Conservation (phyloP, 352 stramenopile genomes). For the Phytophthora pluvialis region DNA sequence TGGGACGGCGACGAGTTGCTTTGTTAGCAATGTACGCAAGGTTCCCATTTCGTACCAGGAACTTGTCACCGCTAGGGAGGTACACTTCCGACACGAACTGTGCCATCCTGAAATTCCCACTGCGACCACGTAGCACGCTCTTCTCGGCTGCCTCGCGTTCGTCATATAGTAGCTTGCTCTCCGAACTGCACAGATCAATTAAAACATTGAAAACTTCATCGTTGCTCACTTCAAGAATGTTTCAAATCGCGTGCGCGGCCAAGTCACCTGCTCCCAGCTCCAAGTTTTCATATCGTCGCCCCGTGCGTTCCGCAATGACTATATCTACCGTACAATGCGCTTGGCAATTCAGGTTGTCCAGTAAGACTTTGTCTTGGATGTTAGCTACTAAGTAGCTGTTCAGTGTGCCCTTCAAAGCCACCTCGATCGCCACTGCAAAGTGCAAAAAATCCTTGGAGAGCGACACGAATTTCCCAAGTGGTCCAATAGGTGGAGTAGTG, state of each 20-base stretch:
- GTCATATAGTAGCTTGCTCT: conserved; percentile 73
- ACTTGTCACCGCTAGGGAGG: conserved; percentile 69
- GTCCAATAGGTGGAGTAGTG: conserved; percentile 64
- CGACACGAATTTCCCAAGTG: conserved; percentile 67
- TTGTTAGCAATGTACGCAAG: conserved; percentile 83
- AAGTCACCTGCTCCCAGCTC: conserved; percentile 48
- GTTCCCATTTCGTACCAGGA: conserved; percentile 69
- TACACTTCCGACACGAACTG: conserved; percentile 68
- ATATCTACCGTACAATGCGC: conserved; percentile 66
- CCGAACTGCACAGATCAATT: conserved; percentile 68
- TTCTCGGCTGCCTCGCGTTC: conserved; percentile 53
- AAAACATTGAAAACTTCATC: conserved; percentile 81
- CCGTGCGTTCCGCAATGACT: conserved; percentile 64
- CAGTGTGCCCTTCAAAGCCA: conserved; percentile 67
- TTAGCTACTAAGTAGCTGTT: conserved; percentile 75
- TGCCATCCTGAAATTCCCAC: conserved; percentile 59
- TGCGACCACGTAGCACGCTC: conserved; percentile 49
- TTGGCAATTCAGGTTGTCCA: conserved; percentile 73
- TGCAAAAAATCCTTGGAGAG: conserved; percentile 63
- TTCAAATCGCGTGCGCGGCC: conserved; percentile 63
- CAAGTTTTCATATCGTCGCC: conserved; percentile 53
- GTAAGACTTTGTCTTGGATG: conserved; percentile 65
- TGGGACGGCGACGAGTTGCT: conserved; percentile 46
- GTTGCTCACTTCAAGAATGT: conserved; percentile 66
- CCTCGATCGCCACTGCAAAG: conserved; percentile 64